Conservation (phyloP, 768 basidiomycete species). For the Lactifluus echinatus region DNA sequence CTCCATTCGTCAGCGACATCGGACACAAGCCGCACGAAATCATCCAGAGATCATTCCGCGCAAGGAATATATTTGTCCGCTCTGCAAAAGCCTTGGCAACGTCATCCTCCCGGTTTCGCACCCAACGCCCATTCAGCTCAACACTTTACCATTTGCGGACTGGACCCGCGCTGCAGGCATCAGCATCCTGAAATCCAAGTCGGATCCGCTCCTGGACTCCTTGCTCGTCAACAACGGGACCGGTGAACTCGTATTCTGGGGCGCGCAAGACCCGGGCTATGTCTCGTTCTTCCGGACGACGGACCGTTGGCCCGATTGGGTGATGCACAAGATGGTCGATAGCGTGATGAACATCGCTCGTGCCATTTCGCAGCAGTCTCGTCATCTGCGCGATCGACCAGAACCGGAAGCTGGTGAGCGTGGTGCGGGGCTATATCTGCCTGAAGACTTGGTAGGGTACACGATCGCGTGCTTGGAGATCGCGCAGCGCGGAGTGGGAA, state of each 20-base stretch:
- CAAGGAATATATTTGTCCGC: constrained; percentile 91
- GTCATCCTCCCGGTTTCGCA: constrained; percentile 77
- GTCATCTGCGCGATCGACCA: constrained; percentile 68
- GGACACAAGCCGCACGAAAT: constrained; percentile 80
- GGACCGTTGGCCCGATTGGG: constrained; percentile 45
- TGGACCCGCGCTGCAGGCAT: constrained; percentile 89
- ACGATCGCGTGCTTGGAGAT: constrained; percentile 79
- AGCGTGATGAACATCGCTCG: constrained; percentile 73
- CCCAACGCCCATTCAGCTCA: constrained; percentile 41
- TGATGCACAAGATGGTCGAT: constrained; percentile 75
- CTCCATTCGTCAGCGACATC: constrained; percentile 82
- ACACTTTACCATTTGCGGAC: constrained; percentile 62
- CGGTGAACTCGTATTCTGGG: constrained; percentile 86
- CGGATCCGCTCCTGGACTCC: constrained; percentile 61
- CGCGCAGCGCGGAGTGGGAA: constrained; percentile 58
- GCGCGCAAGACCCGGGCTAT: constrained; percentile 71
- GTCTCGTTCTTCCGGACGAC: constrained; percentile 42
- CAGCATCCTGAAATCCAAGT: constrained; percentile 77
- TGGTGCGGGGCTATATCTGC: constrained; percentile 81
- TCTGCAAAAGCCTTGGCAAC: constrained; percentile 96
- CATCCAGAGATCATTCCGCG: constrained; percentile 93
- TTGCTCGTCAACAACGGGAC: constrained; percentile 73
- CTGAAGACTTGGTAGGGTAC: constrained; percentile 86
- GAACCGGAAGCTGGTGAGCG: constrained; percentile 67
- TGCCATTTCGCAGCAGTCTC: constrained; percentile 75